Conservation (phyloP, 78 protist genomes). For the Neovahlkampfia damariscottae region DNA sequence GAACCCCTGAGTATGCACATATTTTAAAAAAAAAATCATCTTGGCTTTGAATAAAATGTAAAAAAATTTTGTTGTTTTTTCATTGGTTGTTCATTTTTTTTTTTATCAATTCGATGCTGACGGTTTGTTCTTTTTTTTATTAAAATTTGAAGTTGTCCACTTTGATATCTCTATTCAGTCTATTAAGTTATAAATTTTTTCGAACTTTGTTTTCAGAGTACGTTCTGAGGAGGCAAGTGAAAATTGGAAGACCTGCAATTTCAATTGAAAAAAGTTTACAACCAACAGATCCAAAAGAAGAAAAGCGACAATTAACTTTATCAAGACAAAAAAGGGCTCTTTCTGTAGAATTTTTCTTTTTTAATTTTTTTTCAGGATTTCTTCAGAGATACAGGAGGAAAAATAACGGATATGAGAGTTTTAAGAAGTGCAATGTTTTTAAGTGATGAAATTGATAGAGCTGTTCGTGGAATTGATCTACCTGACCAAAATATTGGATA, state of each 20-base stretch:
- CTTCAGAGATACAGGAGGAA: constrained; percentile 9
- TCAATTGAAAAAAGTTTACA: not conserved
- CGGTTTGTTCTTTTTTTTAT: no score
- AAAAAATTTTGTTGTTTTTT: no score
- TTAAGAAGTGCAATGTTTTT: constrained; percentile 1
- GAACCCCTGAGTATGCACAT: no score
- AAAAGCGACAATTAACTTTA: not conserved
- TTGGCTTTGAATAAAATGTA: no score
- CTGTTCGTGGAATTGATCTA: not conserved
- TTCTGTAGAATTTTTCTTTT: no score
- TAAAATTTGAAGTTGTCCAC: constrained; percentile 1
- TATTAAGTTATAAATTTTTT: not conserved
- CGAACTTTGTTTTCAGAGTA: not conserved
- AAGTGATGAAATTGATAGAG: not conserved
- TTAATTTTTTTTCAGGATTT: not conserved
- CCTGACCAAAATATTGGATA: not conserved
- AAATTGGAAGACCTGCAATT: not conserved
- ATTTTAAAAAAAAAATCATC: no score
- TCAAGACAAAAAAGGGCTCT: not conserved
- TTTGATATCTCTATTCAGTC: not conserved
- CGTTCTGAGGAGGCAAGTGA: not conserved
- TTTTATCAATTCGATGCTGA: no score
- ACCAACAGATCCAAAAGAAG: not conserved
- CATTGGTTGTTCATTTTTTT: no score
- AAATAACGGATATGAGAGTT: constrained; percentile 3